Base-by-base conservation (phyloP, 106 monocot genomes). In the Posidonia australis region DNA sequence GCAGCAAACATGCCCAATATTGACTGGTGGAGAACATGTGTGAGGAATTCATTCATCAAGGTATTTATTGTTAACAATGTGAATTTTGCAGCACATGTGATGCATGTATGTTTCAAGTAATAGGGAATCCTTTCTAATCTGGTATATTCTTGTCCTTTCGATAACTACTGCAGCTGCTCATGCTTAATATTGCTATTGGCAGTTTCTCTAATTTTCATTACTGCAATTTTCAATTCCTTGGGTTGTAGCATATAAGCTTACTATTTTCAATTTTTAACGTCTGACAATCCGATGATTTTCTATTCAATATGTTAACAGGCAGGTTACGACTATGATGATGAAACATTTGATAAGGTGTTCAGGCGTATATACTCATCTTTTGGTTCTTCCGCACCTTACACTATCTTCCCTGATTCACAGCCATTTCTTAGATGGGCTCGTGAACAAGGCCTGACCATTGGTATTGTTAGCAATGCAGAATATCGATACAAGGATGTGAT, bases 291-390 rank as follows among this genome's bases (percentile, higher is more conserved):
- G n/a, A n/a, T n/a, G n/a, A n/a, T n/a, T n/a, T n/a, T n/a, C n/a
- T n/a, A n/a, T n/a, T n/a, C n/a, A n/a, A n/a, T n/a, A n/a, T 36
- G 7, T 36, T 36, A 4, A 65, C 82, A 94, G 94, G 96, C 90
- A 58, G 96, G 96, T 32, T 96, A 96, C 43, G 76, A 96, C 17
- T 96, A 96, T 65, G 90, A 96, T 68, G 87, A 87, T 4, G 90
- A 82, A 54, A 96, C 96, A 72, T 96, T 96, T 55, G 90, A 96
- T 47, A 96, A 87, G 67, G 84, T 96, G 9, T 96, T 96, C 71
- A 82, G 51, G 44, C 81, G 96, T 14, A 90, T 96, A 64, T 96
- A 96, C 65, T 80, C 90, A 11, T 44, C 84, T 27, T 96, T 96
- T 77, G 90, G 96, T 42, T 96, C 96, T 48, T 80, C 96, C 21